These are phyloP conservation scores for Didymella pinodella DNA, from an alignment of 2,329 filamentous ascomycete genomes.

Conservation along the genomic window DNA sequence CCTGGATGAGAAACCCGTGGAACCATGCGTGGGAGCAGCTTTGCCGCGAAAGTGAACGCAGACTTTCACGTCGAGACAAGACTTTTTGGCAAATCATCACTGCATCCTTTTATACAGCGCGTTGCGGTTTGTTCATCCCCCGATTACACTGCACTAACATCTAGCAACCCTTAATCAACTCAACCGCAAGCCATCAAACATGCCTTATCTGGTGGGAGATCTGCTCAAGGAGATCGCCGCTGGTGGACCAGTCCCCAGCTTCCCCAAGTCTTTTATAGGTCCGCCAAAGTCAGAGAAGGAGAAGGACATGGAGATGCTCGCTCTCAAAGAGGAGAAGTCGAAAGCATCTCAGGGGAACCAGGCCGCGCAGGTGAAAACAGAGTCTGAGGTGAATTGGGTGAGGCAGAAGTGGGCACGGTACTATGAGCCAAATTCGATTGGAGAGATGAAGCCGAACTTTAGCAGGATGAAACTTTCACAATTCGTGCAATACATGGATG, in stretches of 20 bases:
- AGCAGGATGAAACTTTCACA: background rate
- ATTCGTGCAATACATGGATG: conserved; percentile 6
- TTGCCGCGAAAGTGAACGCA: background rate
- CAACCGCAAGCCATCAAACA: background rate
- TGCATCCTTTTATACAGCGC: background rate
- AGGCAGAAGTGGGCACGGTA: conserved; percentile 3
- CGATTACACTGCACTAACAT: background rate
- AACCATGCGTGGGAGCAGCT: background rate
- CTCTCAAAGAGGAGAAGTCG: background rate
- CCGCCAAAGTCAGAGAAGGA: background rate
- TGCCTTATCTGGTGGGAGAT: conserved; percentile 2
- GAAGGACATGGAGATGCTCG: background rate
- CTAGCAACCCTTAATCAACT: background rate
- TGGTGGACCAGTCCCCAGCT: background rate
- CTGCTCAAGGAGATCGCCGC: background rate
- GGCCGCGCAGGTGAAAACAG: background rate
- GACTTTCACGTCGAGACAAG: background rate
- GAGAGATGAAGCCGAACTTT: conserved; percentile 1
- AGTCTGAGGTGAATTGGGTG: background rate
- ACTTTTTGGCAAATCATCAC: background rate
- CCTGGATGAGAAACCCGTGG: background rate
- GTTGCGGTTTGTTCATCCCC: background rate
- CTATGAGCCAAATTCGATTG: background rate
- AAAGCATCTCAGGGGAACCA: background rate
- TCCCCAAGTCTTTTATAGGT: background rate